These are phyloP conservation scores for Russula foetens DNA, from an alignment of 768 basidiomycete species.

Conservation along the genomic window DNA sequence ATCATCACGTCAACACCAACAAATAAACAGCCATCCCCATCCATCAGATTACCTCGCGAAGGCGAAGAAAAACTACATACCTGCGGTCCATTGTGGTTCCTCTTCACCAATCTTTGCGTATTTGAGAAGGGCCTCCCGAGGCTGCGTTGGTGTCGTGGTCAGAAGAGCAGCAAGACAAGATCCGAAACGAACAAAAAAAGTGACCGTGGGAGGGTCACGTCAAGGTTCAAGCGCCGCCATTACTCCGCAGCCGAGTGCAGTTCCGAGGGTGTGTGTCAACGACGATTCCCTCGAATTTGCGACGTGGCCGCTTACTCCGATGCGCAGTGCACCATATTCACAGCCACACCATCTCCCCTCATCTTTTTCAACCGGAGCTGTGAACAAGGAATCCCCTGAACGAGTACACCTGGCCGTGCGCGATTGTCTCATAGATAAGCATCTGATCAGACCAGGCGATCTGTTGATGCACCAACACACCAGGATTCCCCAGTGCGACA, in stretches of 20 bases:
- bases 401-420: neutral
- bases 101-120: constrained; percentile 72
- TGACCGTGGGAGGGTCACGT: constrained; percentile 10
- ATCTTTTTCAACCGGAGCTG: neutral
- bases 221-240: constrained; percentile 14
- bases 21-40: constrained; percentile 30
- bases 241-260: constrained; percentile 2
- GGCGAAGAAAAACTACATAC: constrained; percentile 38
- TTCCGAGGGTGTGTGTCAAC: constrained; percentile 8
- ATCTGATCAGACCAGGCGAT: constrained; percentile 3
- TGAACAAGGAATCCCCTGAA: neutral
- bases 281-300: constrained; percentile 13
- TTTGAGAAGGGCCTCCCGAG: constrained; percentile 92
- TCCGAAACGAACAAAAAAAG: constrained; percentile 2
- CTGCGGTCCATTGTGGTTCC: constrained; percentile 79
- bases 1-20: constrained; percentile 34
- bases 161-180: neutral
- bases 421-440: neutral
- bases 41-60: constrained; percentile 21
- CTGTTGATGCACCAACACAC: neutral
- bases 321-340: neutral
- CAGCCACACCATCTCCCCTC: neutral
- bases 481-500: constrained; percentile 16
- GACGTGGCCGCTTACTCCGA: constrained; percentile 4
- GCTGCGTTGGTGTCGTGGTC: constrained; percentile 41